Percentiles rank a stretch among this genome's conserved stretches.
Conservation (phyloP, 805 yeast genomes). For the Yamadazyma paraphyllophila region DNA sequence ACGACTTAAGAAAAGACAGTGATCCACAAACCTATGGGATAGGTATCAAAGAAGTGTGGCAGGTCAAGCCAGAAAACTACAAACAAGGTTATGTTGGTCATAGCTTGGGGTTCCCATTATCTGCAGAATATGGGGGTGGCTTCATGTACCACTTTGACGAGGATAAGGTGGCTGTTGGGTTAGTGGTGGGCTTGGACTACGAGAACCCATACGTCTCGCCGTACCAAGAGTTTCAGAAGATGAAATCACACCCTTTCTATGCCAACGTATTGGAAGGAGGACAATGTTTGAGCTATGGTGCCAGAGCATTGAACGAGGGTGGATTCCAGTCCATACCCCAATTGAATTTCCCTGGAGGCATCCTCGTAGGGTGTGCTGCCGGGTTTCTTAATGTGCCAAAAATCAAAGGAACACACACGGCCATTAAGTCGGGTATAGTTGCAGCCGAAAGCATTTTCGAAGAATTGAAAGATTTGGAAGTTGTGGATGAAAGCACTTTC, state of each 20-base stretch:
- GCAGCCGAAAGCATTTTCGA: slow-evolving; percentile 85
- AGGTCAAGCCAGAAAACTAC: slow-evolving; percentile 80
- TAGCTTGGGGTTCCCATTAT: slow-evolving; percentile 84
- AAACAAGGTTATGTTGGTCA: slow-evolving; percentile 80
- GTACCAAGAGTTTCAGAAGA: slow-evolving; percentile 89
- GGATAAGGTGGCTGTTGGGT: slow-evolving; percentile 84
- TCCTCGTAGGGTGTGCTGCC: slow-evolving; percentile 91
- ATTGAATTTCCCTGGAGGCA: slow-evolving; percentile 93
- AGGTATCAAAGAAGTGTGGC: slow-evolving; percentile 97
- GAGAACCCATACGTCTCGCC: slow-evolving; percentile 94
- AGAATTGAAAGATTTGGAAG: slow-evolving; percentile 40
- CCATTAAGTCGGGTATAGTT: slow-evolving; percentile 91
- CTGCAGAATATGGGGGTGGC: slow-evolving; percentile 86
- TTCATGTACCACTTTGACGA: slow-evolving; percentile 97
- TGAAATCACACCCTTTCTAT: slow-evolving; percentile 91
- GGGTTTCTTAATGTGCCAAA: slow-evolving; percentile 98
- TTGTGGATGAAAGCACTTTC: slow-evolving; percentile 43
- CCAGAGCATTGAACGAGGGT: slow-evolving; percentile 96
- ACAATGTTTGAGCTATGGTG: slow-evolving; percentile 89
- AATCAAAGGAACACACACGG: slow-evolving; percentile 96
- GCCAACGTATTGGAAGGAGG: slow-evolving; percentile 77
- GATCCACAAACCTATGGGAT: slow-evolving; percentile 90
- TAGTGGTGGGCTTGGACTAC: slow-evolving; percentile 94
- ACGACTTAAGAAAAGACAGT: slow-evolving; percentile 59
- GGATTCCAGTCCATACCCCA: slow-evolving; percentile 92